Evolutionary conservation across 345 rosid genomes (phyloP).

Genomic region (Eutrema japonicum): DNA sequence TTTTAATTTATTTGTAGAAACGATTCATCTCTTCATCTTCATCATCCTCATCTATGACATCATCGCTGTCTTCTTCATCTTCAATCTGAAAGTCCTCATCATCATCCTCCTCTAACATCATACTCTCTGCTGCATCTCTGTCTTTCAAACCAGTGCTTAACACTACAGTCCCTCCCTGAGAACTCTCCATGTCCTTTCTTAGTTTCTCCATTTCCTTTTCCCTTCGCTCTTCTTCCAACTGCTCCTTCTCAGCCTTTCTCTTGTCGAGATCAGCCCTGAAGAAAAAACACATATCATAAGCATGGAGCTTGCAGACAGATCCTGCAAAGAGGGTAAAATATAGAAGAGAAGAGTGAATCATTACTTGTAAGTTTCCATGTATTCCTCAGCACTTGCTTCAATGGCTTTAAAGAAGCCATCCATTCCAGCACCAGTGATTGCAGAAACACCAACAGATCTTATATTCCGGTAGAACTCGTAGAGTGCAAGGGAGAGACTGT

Average conservation of each 20-base stretch:
- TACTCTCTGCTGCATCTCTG: slow-evolving; percentile 53
- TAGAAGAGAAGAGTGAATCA: slow-evolving; percentile 16
- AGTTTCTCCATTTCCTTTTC: slow-evolving; percentile 65
- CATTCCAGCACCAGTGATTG: slow-evolving; percentile 82
- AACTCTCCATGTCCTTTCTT: slow-evolving; percentile 73
- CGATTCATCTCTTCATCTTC: slow-evolving; percentile 63
- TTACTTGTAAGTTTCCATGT: slow-evolving; percentile 79
- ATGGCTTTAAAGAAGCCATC: slow-evolving; percentile 71
- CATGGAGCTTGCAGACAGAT: slow-evolving; percentile 3
- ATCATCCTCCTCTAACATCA: slow-evolving; percentile 48
- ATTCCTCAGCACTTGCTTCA: slow-evolving; percentile 72
- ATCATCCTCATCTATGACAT: slow-evolving; percentile 59
- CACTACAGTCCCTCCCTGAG: slow-evolving; percentile 70
- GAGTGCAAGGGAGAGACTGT: slow-evolving; percentile 69
- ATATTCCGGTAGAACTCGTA: slow-evolving; percentile 72
- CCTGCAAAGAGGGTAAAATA: background rate
- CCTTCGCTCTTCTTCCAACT: slow-evolving; percentile 65
- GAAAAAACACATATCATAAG: background rate
- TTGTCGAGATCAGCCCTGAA: slow-evolving; percentile 78
- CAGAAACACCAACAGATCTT: slow-evolving; percentile 80
- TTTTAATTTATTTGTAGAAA: slow-evolving; percentile 41
- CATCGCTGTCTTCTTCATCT: slow-evolving; percentile 49
- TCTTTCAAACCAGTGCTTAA: slow-evolving; percentile 69
- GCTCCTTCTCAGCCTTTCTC: slow-evolving; percentile 74
- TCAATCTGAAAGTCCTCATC: slow-evolving; percentile 47